Percentiles rank a stretch among this genome's conserved stretches.
Conservation (phyloP, 257 asterid genomes). For the Hygrophila difformis region DNA sequence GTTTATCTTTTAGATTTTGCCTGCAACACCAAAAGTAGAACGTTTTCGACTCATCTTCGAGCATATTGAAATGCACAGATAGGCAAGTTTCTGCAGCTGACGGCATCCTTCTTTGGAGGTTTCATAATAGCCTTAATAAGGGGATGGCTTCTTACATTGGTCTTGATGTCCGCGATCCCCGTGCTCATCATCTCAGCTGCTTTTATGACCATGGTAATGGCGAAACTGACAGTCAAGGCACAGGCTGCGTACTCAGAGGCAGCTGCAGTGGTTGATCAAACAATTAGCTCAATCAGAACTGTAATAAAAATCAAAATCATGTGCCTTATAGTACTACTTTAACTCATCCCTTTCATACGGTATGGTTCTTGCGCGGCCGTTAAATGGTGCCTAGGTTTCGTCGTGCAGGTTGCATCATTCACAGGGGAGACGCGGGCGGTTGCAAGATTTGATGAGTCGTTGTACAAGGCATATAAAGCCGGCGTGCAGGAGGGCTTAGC, state of each 20-base stretch:
- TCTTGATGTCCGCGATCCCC: constrained; percentile 52
- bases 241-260: constrained; percentile 58
- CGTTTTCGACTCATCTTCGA: too few species aligned
- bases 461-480: constrained; percentile 38
- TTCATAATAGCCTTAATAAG: constrained; percentile 39
- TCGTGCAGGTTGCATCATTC: constrained; percentile 56
- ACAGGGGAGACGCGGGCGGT: constrained; percentile 48
- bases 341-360: background rate
- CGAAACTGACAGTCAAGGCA: constrained; percentile 24
- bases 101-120: constrained; percentile 47
- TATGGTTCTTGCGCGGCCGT: background rate
- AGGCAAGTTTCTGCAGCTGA: constrained; percentile 51
- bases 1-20: too few species aligned
- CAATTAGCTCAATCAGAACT: constrained; percentile 51
- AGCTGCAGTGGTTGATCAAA: constrained; percentile 48
- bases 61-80: constrained; percentile 27
- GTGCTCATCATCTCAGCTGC: constrained; percentile 38
- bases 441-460: constrained; percentile 29
- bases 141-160: constrained; percentile 63
- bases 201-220: constrained; percentile 32
- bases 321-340: background rate
- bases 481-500: constrained; percentile 52
- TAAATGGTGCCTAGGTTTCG: background rate
- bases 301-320: too few species aligned
- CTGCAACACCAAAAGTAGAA: too few species aligned